Percentiles rank a stretch among this genome's conserved stretches.
phyloP scores from a whole-genome alignment of 164 flowering plant species.

The Euptelea pleiosperma region DNA sequence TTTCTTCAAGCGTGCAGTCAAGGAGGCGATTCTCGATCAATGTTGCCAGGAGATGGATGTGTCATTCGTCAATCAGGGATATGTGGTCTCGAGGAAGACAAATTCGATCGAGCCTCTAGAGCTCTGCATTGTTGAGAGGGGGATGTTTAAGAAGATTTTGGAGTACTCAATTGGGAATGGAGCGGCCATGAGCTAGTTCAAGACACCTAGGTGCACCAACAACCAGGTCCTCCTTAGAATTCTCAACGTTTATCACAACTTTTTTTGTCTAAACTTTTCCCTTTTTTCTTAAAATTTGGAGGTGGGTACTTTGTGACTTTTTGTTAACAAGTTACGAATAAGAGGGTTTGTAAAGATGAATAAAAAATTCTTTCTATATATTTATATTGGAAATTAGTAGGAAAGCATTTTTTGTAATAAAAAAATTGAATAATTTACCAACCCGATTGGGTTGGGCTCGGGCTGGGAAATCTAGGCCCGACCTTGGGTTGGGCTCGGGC shows the following conservation, averaged over 20 bases:
- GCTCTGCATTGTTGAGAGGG: slow-evolving; percentile 74
- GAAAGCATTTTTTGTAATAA: too few species aligned
- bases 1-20: slow-evolving; percentile 65
- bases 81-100: slow-evolving; percentile 63
- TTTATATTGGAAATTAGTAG: too few species aligned
- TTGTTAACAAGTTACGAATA: too few species aligned
- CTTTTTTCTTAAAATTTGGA: too few species aligned
- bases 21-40: slow-evolving; percentile 43
- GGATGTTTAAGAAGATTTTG: slow-evolving; percentile 77
- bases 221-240: slow-evolving; percentile 45
- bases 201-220: slow-evolving; percentile 87
- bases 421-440: too few species aligned
- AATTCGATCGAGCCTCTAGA: slow-evolving; percentile 78
- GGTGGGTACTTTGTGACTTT: too few species aligned
- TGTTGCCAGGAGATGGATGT: slow-evolving; percentile 76
- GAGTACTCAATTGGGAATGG: slow-evolving; percentile 67
- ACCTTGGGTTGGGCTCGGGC: too few species aligned
- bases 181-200: slow-evolving; percentile 78
- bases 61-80: slow-evolving; percentile 74
- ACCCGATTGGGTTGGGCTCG: too few species aligned
- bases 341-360: too few species aligned
- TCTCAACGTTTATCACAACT: slow-evolving; percentile 43
- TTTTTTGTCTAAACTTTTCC: too few species aligned
- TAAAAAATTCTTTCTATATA: too few species aligned
- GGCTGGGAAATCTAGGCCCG: too few species aligned